phyloP scores from a whole-genome alignment of 2,329 filamentous ascomycete genomes.

The Trichoderma harzianum region DNA sequence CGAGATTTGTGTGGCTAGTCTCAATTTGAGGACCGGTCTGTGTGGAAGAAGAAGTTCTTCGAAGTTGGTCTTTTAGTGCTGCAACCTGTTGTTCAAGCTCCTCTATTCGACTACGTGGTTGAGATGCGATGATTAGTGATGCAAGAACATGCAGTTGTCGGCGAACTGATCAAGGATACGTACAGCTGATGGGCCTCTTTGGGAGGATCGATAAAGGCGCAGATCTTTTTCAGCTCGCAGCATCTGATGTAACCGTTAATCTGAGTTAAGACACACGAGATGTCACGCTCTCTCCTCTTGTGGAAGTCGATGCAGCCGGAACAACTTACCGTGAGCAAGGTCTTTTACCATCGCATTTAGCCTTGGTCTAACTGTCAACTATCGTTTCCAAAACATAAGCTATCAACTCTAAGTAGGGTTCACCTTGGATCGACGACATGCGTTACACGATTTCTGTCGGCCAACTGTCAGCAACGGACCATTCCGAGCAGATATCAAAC shows the following conservation, averaged over 20 bases:
- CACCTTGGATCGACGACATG: slow-evolving; percentile 29
- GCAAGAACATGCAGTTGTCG: neutral
- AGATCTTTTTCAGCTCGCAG: slow-evolving; percentile 22
- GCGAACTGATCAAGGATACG: neutral
- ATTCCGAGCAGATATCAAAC: slow-evolving; percentile 6
- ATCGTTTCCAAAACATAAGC: neutral
- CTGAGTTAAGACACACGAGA: neutral
- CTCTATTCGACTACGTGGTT: slow-evolving; percentile 22
- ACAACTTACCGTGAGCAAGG: slow-evolving; percentile 27
- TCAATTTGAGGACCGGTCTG: neutral
- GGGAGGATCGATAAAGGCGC: slow-evolving; percentile 25
- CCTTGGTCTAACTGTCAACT: slow-evolving; percentile 12
- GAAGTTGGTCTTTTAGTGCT: slow-evolving; percentile 18
- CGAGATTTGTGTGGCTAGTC: neutral
- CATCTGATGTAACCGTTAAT: slow-evolving; percentile 21
- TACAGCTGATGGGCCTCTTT: slow-evolving; percentile 25
- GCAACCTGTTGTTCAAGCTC: slow-evolving; percentile 20
- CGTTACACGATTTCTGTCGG: slow-evolving; percentile 26
- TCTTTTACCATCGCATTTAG: slow-evolving; percentile 26
- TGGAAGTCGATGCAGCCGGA: neutral
- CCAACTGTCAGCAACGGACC: neutral
- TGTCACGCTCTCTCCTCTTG: neutral
- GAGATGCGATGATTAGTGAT: neutral
- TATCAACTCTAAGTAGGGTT: neutral
- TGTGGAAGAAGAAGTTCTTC: neutral